Conservation (phyloP, 352 stramenopile species). For the Globisporangium okanoganense region DNA sequence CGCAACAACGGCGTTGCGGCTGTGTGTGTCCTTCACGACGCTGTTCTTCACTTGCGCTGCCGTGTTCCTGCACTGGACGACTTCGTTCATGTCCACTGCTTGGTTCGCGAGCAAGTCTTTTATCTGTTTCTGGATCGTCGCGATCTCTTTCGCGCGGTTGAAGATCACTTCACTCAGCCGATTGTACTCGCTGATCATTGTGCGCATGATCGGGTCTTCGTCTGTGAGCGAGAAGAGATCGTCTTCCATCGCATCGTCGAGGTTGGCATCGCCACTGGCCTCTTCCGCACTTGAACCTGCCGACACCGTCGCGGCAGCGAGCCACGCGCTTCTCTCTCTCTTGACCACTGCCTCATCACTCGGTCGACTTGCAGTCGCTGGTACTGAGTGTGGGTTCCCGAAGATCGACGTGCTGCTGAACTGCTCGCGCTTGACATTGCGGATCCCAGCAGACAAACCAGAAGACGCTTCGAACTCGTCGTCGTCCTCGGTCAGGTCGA, state of each 20-base stretch:
- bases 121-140: constrained; percentile 24
- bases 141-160: constrained; percentile 34
- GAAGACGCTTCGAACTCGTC: not conserved
- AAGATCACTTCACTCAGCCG: constrained; percentile 39
- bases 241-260: constrained; percentile 13
- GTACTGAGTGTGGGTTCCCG: not conserved
- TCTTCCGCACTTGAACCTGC: not conserved
- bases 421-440: constrained; percentile 11
- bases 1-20: constrained; percentile 46
- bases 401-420: constrained; percentile 4
- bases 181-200: constrained; percentile 63
- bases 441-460: not conserved
- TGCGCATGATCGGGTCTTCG: constrained; percentile 47
- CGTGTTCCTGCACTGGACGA: constrained; percentile 18
- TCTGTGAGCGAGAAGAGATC: constrained; percentile 19
- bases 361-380: not conserved
- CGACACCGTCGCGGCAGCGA: constrained; percentile 6
- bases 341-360: constrained; percentile 2
- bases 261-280: not conserved
- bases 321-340: constrained; percentile 12
- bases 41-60: constrained; percentile 8
- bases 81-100: constrained; percentile 31
- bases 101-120: constrained; percentile 30
- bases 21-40: constrained; percentile 23
- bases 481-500: constrained; percentile 32